Percentiles rank a stretch among this genome's conserved stretches.
phyloP scores from a whole-genome alignment of 2,329 filamentous ascomycete genomes.

The Curvularia sp. region DNA sequence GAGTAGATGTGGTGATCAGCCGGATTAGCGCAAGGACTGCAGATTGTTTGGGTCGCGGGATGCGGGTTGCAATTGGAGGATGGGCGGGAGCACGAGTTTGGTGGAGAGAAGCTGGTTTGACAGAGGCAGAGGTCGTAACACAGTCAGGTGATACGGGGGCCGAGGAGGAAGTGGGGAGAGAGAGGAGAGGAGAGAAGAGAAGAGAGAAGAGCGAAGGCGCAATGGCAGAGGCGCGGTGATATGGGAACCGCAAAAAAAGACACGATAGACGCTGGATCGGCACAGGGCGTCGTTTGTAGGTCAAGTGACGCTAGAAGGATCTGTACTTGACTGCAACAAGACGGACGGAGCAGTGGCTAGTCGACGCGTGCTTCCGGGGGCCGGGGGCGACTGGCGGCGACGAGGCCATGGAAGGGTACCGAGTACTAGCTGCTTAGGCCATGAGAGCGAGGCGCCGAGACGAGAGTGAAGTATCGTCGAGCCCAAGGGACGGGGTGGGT shows the following conservation, averaged over 20 bases:
- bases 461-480: slow-evolving; percentile 13
- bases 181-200: slow-evolving; percentile 5
- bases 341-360: slow-evolving; percentile 25
- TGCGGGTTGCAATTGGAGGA: slow-evolving; percentile 4
- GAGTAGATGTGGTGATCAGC: slow-evolving; percentile 9
- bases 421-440: slow-evolving; percentile 29
- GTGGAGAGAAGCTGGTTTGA: slow-evolving; percentile 1
- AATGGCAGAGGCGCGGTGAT: slow-evolving; percentile 18
- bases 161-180: neutral
- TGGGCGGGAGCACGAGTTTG: neutral
- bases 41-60: neutral
- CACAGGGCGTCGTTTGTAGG: slow-evolving; percentile 26
- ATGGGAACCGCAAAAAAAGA: slow-evolving; percentile 18
- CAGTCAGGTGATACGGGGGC: slow-evolving; percentile 14
- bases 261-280: slow-evolving; percentile 17
- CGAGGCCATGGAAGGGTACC: slow-evolving; percentile 29
- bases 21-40: slow-evolving; percentile 7
- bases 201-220: slow-evolving; percentile 7
- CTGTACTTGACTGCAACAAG: slow-evolving; percentile 30
- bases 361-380: slow-evolving; percentile 32
- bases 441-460: slow-evolving; percentile 18
- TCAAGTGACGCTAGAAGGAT: slow-evolving; percentile 41
- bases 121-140: slow-evolving; percentile 6
- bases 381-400: slow-evolving; percentile 26
- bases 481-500: slow-evolving; percentile 23